Evolutionary conservation across 2,329 filamentous ascomycete species (phyloP).

Genomic region (Xylaria arbuscula): DNA sequence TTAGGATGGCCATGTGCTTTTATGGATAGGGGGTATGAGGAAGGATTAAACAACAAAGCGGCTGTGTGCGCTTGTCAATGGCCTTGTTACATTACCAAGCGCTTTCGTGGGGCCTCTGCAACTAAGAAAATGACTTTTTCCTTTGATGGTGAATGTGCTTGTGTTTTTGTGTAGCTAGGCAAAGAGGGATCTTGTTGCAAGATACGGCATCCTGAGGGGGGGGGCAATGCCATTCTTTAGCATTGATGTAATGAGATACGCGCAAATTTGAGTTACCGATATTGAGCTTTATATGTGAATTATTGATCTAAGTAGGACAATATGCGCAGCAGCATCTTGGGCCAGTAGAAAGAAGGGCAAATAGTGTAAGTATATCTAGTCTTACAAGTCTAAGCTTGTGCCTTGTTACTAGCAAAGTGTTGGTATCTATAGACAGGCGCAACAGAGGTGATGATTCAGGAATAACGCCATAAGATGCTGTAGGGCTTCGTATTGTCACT

Average conservation of each 20-base stretch:
- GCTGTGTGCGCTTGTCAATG: background rate
- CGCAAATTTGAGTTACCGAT: background rate
- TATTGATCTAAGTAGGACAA: background rate
- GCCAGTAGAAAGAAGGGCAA: background rate
- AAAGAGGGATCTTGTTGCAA: background rate
- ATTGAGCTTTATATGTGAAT: background rate
- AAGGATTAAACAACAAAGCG: background rate
- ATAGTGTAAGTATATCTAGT: background rate
- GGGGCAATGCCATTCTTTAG: background rate
- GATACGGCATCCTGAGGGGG: background rate
- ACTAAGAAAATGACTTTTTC: background rate
- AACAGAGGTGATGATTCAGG: background rate
- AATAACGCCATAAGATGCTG: background rate
- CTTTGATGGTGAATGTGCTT: background rate
- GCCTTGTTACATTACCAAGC: background rate
- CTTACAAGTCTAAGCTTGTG: background rate
- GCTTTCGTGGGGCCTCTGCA: background rate
- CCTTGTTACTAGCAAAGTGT: conserved; percentile 6
- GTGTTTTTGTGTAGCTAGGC: background rate
- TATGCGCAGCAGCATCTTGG: background rate
- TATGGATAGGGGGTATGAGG: background rate
- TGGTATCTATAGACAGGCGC: conserved; percentile 14
- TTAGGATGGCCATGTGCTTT: background rate
- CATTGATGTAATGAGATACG: background rate
- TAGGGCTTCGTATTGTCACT: background rate